Evolutionary conservation across 345 rosid species (phyloP).

Genomic region (Camelina hispida): DNA sequence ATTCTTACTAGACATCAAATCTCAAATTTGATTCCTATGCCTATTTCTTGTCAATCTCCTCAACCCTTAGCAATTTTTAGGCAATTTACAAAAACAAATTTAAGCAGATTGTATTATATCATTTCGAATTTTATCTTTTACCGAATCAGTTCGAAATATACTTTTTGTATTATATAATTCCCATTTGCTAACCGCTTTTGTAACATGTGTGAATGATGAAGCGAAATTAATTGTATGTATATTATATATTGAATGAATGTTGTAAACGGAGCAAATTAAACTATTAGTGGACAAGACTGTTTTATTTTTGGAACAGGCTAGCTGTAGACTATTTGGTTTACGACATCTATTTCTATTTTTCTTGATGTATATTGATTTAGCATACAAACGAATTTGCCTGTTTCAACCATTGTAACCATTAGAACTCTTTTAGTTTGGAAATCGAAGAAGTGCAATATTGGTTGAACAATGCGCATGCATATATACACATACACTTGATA

Average conservation of each 20-base stretch:
- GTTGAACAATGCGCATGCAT: constrained; percentile 27
- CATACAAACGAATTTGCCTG: no score
- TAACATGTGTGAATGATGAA: not conserved
- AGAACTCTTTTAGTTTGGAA: not conserved
- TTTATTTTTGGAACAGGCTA: no score
- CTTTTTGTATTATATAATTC: not conserved
- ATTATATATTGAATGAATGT: not conserved
- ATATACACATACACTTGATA: not conserved
- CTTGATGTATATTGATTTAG: no score
- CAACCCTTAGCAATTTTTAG: not conserved
- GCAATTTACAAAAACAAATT: no score
- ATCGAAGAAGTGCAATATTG: constrained; percentile 3
- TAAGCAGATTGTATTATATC: not conserved
- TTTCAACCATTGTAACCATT: no score
- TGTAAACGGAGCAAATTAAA: no score
- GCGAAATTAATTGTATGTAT: not conserved
- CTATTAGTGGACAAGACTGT: no score
- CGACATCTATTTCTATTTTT: no score
- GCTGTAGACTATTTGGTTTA: no score
- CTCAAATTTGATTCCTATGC: constrained; percentile 9
- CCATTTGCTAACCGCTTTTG: not conserved
- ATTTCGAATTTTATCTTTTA: not conserved
- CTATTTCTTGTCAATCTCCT: constrained; percentile 6
- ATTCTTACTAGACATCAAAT: constrained; percentile 1
- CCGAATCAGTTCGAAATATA: not conserved